Evolutionary conservation across 2,329 filamentous ascomycete species (phyloP).

Genomic region (Pseudocercospora ulei): DNA sequence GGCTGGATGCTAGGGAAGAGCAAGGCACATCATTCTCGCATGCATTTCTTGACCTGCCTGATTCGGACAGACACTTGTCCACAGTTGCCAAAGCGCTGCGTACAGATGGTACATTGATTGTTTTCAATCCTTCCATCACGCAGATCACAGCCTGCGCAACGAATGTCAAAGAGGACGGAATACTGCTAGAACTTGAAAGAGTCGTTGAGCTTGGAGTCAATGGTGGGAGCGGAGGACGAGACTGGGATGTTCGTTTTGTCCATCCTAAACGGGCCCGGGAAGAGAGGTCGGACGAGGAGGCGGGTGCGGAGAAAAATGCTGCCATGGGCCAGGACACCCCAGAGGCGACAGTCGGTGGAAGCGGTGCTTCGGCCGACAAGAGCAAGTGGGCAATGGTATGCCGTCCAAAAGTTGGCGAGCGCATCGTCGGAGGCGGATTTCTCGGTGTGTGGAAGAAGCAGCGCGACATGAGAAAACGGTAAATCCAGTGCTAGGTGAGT

Average conservation of each 20-base stretch:
- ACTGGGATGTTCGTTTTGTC: conserved; percentile 55
- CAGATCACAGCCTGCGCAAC: conserved; percentile 60
- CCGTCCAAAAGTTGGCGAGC: conserved; percentile 36
- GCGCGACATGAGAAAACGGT: conserved; percentile 22
- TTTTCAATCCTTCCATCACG: conserved; percentile 69
- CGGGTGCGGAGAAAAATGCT: conserved; percentile 5
- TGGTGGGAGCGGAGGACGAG: conserved; percentile 46
- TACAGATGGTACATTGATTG: conserved; percentile 54
- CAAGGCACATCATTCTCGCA: conserved; percentile 52
- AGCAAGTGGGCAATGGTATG: conserved; percentile 30
- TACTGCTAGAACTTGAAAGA: conserved; percentile 51
- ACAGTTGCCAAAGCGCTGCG: conserved; percentile 51
- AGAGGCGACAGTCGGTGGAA: background rate
- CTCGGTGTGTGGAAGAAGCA: conserved; percentile 34
- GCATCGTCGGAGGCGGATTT: conserved; percentile 36
- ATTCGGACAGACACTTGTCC: conserved; percentile 46
- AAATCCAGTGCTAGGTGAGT: background rate
- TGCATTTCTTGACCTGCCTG: conserved; percentile 64
- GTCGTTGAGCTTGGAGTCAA: conserved; percentile 50
- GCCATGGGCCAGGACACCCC: background rate
- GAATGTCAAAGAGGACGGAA: conserved; percentile 44
- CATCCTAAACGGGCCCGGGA: conserved; percentile 28
- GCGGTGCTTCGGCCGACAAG: background rate
- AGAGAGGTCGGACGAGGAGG: conserved; percentile 5
- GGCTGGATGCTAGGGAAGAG: conserved; percentile 44